Conservation (phyloP, 345 rosid genomes). For the Populus pruinosa region DNA sequence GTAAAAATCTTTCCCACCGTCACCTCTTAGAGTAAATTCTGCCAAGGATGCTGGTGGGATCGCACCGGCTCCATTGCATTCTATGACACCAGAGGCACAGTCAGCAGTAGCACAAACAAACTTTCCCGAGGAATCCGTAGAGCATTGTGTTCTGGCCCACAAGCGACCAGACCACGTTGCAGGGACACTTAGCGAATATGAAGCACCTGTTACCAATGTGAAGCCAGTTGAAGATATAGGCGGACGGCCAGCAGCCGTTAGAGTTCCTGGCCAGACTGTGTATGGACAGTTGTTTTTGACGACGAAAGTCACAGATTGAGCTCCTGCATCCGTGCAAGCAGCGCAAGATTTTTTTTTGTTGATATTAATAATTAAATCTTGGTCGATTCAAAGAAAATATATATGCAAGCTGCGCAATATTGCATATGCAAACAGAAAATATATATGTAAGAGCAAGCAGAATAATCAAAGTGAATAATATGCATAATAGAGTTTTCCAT, state of each 20-base stretch:
- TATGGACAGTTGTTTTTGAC: background rate
- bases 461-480: too few species aligned
- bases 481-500: too few species aligned
- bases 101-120: constrained; percentile 43
- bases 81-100: constrained; percentile 29
- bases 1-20: too few species aligned
- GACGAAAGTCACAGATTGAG: background rate
- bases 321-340: background rate
- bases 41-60: constrained; percentile 12
- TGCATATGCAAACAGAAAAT: too few species aligned
- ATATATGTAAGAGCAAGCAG: too few species aligned
- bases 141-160: constrained; percentile 43
- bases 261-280: background rate
- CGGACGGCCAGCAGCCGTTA: background rate
- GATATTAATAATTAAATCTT: too few species aligned
- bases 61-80: constrained; percentile 42
- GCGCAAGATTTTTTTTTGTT: too few species aligned
- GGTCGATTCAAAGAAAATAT: too few species aligned
- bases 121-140: constrained; percentile 30
- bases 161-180: constrained; percentile 46
- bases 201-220: constrained; percentile 22
- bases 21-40: too few species aligned
- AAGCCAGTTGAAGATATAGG: constrained; percentile 32
- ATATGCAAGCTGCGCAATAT: too few species aligned
- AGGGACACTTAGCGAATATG: constrained; percentile 27